Evolutionary conservation across 164 flowering plant genomes (phyloP), one percentile per base, ranked within the genome.

Genomic region (Annona squamosa): DNA sequence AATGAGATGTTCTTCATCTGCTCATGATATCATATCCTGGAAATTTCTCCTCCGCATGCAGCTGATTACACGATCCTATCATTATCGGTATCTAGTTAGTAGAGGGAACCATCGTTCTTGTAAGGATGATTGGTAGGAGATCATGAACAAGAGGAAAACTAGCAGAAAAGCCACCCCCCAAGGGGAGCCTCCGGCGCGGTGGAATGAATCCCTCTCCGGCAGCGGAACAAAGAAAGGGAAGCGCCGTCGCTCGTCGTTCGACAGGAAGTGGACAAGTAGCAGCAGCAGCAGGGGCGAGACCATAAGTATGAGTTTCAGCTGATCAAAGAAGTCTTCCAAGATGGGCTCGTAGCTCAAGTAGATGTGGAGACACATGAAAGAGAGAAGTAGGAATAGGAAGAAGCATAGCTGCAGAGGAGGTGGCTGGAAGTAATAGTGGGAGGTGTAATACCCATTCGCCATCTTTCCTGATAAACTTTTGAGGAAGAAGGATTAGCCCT

Each of bases 91-190:
- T 74, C 74, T 79, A 71, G 75, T 77, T 1, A 84, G 59, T 9
- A 94, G 78, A 68, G 99, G 97, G 63, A 92, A 94, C 97, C 97
- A 94, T 5, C 91, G 86, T 65, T 92, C 95, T 7, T 88, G 89
- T 63, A 92, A 81, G 26, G 79, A 83, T 67, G 97, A 85, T 73
- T 90, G 97, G 75, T 88, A 82, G 74, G 97, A 91, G 65, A 94
- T 71, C 97, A 94, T 88, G 84, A 86, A 85, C n/a, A 92, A 17
- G 45, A 92, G 87, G 65, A 94, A 73, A 26, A 92, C 87, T 57
- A 94, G 88, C 57, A 94, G 63, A 37, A 80, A 48, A 0, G 82
- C 97, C 10, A 92, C 97, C 1, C 97, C 99, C 97, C 98, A 92
- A 5, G 97, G 97, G 12, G 95, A 79, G 10, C 95, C 92, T 52